phyloP scores from a whole-genome alignment of 2,329 filamentous ascomycete genomes.

The Ceratocystis lukuohia region DNA sequence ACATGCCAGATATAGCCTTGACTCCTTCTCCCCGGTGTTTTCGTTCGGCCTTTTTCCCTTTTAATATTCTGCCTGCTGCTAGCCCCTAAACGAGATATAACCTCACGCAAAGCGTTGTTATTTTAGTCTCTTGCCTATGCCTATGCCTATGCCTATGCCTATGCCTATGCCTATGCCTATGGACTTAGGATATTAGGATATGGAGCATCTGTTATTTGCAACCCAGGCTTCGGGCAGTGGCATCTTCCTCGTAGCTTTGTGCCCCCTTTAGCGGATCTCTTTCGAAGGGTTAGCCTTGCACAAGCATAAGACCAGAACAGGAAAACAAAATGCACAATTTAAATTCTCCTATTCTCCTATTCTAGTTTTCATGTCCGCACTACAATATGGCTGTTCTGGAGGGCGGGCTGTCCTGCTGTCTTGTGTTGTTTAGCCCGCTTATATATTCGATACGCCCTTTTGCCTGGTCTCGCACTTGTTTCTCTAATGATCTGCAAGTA shows the following conservation, averaged over 20 bases:
- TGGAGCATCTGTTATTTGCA: no score
- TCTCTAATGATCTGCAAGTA: slow-evolving; percentile 2
- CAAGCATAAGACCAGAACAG: no score
- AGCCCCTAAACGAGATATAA: background rate
- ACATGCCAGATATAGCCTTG: background rate
- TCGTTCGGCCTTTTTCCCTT: background rate
- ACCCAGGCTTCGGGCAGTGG: no score
- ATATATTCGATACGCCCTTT: no score
- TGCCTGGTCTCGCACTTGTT: background rate
- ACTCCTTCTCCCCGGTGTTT: background rate
- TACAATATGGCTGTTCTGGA: background rate
- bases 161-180: no score
- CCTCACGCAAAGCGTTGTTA: background rate
- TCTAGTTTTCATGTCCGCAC: background rate
- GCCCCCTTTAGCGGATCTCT: no score
- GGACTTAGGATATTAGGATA: no score
- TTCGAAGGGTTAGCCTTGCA: no score
- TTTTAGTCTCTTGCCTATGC: background rate
- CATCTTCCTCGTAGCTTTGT: no score
- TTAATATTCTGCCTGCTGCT: background rate
- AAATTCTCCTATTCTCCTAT: background rate
- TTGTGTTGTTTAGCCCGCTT: background rate
- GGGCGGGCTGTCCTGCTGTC: background rate
- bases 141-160: no score
- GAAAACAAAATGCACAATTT: no score